Base-by-base conservation (phyloP, 2,329 filamentous ascomycete genomes). In the Thelonectria discophora region DNA sequence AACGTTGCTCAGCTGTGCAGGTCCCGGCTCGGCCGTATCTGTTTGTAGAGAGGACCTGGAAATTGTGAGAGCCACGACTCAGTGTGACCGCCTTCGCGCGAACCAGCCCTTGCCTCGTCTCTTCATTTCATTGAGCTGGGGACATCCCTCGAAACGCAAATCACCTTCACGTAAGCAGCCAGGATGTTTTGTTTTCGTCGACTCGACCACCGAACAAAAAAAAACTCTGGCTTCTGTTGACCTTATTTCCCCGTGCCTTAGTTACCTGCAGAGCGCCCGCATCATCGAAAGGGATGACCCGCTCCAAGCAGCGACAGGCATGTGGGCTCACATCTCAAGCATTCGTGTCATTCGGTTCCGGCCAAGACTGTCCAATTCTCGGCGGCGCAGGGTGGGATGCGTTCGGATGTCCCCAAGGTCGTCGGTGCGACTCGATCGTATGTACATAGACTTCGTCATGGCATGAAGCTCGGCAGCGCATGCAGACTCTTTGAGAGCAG, bases 271-370 rank as follows among this genome's bases (percentile, higher is more conserved):
- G 57, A 45, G 57, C 57, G 39, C 46, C 40, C 51, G 37, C 46
- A 50, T 63, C 53, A 54, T 46, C 1, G 42, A 50, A 50, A 52
- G 58, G 67, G 53, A 46, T 55, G 47, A 34, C 46, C 62, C 59
- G 54, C 63, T 24, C n/a, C 49, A 45, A 39, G 49, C 43, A 30
- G 37, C 53, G 46, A 30, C 27, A 30, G 27, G 46, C 34, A 50
- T 56, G 54, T 56, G 54, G 54, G 39, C 49, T 21, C 39, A 11
- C 42, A 46, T 21, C 42, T 46, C 18, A 18, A 20, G 20, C 4
- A 24, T 21, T 24, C 11, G 20, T 21, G 11, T 13, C 7, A 24
- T 46, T 24, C 18, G 18, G 42, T 18, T 9, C 21, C 18, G 42
- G 18, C 42, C 20, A 20, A 43, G 40, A 17, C 40, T 46, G 18